A percentile compares a stretch with the other conserved stretches of the same genome.
Conservation (phyloP, 2,329 filamentous ascomycete genomes). For the Neophaeococcomyces aloes region DNA sequence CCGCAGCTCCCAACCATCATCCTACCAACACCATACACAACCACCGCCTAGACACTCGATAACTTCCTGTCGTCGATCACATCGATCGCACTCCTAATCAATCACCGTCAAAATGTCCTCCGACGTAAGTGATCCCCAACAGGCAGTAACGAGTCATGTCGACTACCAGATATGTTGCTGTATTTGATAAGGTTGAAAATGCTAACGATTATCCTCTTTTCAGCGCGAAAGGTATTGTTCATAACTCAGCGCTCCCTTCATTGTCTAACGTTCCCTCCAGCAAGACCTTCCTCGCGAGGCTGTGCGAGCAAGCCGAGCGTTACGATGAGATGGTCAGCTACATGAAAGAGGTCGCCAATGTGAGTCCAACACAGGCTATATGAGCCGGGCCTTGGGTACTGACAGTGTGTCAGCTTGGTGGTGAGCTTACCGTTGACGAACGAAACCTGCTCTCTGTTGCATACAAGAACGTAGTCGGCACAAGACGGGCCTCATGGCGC, state of each 20-base stretch:
- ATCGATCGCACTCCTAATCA: slow-evolving; percentile 34
- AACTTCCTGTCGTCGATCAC: slow-evolving; percentile 1
- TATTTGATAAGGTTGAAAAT: slow-evolving; percentile 30
- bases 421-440: slow-evolving; percentile 59
- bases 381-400: slow-evolving; percentile 10
- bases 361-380: slow-evolving; percentile 33
- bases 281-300: slow-evolving; percentile 99
- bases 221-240: slow-evolving; percentile 59
- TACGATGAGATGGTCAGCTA: slow-evolving; percentile 99
- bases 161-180: slow-evolving; percentile 27
- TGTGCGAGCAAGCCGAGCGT: slow-evolving; percentile 99
- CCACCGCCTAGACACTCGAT: slow-evolving; percentile 11
- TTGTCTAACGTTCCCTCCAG: slow-evolving; percentile 38
- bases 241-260: slow-evolving; percentile 14
- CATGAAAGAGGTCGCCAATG: slow-evolving; percentile 99
- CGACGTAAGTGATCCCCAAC: slow-evolving; percentile 43
- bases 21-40: slow-evolving; percentile 12
- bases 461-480: slow-evolving; percentile 99
- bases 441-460: slow-evolving; percentile 93
- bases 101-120: slow-evolving; percentile 45
- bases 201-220: slow-evolving; percentile 27
- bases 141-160: slow-evolving; percentile 26
- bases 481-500: slow-evolving; percentile 95
- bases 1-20: slow-evolving; percentile 19
- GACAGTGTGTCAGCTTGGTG: slow-evolving; percentile 43